Evolutionary conservation across 1,139 yeast species (phyloP).

Genomic region (Entelexis paramagnoliae): DNA sequence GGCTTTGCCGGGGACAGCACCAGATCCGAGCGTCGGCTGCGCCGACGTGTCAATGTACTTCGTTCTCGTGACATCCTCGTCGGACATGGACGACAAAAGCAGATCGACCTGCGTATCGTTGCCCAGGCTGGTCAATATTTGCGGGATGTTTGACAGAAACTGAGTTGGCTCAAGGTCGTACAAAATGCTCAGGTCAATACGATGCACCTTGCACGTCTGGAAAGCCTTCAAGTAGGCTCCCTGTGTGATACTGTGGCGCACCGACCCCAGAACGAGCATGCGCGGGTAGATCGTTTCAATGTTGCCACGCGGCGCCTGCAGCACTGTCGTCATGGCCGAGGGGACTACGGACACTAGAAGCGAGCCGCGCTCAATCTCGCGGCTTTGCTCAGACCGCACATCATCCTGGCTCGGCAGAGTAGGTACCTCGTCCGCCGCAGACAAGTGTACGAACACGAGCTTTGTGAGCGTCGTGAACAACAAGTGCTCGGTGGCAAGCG

Average conservation of each 20-base stretch:
- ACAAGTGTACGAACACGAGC: constrained; percentile 71
- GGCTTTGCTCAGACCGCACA: constrained; percentile 51
- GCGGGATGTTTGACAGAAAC: constrained; percentile 53
- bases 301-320: constrained; percentile 95
- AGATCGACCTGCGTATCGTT: constrained; percentile 71
- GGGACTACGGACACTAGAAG: constrained; percentile 71
- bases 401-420: constrained; percentile 27
- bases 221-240: constrained; percentile 63
- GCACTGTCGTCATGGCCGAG: constrained; percentile 65
- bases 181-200: constrained; percentile 80
- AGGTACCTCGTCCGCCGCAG: constrained; percentile 18
- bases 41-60: constrained; percentile 64
- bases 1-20: constrained; percentile 41
- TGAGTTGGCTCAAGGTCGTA: constrained; percentile 74
- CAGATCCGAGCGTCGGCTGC: constrained; percentile 12
- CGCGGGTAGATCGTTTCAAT: constrained; percentile 89
- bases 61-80: constrained; percentile 75
- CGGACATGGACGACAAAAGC: constrained; percentile 74
- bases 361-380: constrained; percentile 88
- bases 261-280: constrained; percentile 78
- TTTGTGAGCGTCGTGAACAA: constrained; percentile 79
- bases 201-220: constrained; percentile 72
- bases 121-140: constrained; percentile 62
- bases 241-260: constrained; percentile 54
- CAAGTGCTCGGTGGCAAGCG: constrained; percentile 54